A percentile compares a stretch with the other conserved stretches of the same genome.
phyloP scores from a whole-genome alignment of 768 basidiomycete genomes.

The Hypholoma sublateritium region DNA sequence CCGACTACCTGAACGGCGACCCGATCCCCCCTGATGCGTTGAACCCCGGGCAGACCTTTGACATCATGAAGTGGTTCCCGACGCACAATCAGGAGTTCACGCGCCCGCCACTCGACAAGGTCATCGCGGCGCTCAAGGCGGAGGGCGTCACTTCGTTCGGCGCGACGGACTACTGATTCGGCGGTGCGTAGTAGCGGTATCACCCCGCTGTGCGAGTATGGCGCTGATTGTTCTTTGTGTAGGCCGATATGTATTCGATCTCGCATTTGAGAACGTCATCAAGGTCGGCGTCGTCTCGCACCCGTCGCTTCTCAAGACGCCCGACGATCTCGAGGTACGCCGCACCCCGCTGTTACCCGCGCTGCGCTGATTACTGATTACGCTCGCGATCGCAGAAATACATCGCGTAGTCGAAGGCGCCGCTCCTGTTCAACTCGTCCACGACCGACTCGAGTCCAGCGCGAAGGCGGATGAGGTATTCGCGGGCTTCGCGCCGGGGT shows the following conservation, averaged over 20 bases:
- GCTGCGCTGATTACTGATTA: not conserved
- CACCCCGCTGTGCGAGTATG: not conserved
- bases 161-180: constrained; percentile 70
- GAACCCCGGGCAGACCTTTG: constrained; percentile 31
- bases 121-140: constrained; percentile 55
- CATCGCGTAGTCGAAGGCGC: constrained; percentile 40
- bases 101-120: constrained; percentile 53
- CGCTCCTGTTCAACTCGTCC: constrained; percentile 71
- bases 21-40: constrained; percentile 36
- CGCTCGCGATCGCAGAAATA: constrained; percentile 40
- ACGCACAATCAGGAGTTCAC: constrained; percentile 39
- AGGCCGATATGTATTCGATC: constrained; percentile 61
- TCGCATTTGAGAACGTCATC: constrained; percentile 55
- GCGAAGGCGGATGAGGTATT: constrained; percentile 49
- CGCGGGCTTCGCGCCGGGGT: constrained; percentile 47
- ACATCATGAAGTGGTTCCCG: constrained; percentile 42
- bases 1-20: constrained; percentile 45
- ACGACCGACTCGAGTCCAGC: constrained; percentile 45
- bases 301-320: constrained; percentile 58
- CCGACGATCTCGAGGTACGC: constrained; percentile 61
- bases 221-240: not conserved
- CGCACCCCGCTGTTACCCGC: not conserved
- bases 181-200: constrained; percentile 37
- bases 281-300: constrained; percentile 52
- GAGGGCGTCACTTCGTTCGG: constrained; percentile 59